Conservation (phyloP, 169 alveolate genomes). For the Perkinsus olseni region DNA sequence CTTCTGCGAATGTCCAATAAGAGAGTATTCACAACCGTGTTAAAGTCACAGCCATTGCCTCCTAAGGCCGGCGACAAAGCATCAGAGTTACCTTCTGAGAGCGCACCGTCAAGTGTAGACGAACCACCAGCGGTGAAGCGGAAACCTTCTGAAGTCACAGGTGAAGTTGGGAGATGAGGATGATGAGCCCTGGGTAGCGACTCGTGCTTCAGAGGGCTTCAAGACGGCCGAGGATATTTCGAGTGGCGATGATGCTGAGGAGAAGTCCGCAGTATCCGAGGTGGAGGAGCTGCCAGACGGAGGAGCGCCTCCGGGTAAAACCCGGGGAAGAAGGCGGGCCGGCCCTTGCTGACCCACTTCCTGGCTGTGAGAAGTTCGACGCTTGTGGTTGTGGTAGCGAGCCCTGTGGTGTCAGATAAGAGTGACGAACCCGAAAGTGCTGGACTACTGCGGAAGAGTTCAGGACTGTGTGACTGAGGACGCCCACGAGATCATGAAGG, state of each 20-base stretch:
- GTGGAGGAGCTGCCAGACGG: not conserved
- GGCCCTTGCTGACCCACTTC: not conserved
- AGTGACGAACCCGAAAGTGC: not conserved
- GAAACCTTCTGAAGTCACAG: not conserved
- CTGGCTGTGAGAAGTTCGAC: not conserved
- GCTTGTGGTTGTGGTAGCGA: not conserved
- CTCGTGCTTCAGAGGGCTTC: not conserved
- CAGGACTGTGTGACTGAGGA: not conserved
- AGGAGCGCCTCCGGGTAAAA: not conserved
- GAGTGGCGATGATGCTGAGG: not conserved
- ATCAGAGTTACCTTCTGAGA: not conserved
- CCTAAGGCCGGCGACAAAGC: not conserved
- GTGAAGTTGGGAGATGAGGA: not conserved
- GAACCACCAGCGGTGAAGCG: not conserved
- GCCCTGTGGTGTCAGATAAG: not conserved
- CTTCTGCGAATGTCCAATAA: not conserved
- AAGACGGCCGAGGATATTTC: not conserved
- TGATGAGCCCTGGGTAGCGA: not conserved
- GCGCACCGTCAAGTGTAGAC: not conserved
- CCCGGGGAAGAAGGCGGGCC: not conserved
- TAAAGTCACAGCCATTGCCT: not conserved
- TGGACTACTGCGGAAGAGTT: not conserved
- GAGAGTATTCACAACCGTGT: not conserved
- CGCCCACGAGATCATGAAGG: not conserved
- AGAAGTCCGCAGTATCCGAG: not conserved